Percentiles rank a stretch among this genome's conserved stretches.
These are phyloP conservation scores for Dioscorea zingiberensis DNA, from an alignment of 106 monocot species.

Conservation along the genomic window DNA sequence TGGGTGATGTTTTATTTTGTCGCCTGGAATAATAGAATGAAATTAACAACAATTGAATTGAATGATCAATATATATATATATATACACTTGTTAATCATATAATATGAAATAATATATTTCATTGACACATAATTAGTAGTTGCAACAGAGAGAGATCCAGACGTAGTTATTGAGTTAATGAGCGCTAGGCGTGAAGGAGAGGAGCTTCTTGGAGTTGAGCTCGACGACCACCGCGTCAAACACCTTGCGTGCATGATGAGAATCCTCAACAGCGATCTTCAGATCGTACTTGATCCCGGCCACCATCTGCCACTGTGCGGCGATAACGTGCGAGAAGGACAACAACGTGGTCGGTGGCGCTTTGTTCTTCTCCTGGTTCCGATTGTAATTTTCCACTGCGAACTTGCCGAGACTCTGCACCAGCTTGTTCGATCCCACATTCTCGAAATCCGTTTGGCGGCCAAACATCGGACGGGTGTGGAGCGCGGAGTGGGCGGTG, in stretches of 20 bases:
- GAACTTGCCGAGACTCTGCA: constrained; percentile 1
- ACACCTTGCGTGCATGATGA: constrained; percentile 1
- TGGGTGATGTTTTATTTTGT: too few relatives aligned
- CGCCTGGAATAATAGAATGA: too few relatives aligned
- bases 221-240: constrained; percentile 22
- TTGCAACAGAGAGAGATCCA: too few relatives aligned
- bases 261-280: background rate
- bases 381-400: background rate
- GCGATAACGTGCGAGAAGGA: too few relatives aligned
- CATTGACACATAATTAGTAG: too few relatives aligned
- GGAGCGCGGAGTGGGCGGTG: background rate
- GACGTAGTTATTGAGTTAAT: too few relatives aligned
- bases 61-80: too few relatives aligned
- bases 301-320: background rate
- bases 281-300: constrained; percentile 1
- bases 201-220: constrained; percentile 17
- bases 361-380: too few relatives aligned
- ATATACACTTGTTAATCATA: too few relatives aligned
- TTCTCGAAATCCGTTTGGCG: background rate
- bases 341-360: too few relatives aligned
- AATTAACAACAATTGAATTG: too few relatives aligned
- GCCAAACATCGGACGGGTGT: background rate
- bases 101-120: too few relatives aligned
- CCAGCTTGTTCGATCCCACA: background rate
- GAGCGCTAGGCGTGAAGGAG: constrained; percentile 17